A percentile compares a stretch with the other conserved stretches of the same genome.
These are phyloP conservation scores for Terana coerulea DNA, from an alignment of 768 basidiomycete species.

Conservation along the genomic window DNA sequence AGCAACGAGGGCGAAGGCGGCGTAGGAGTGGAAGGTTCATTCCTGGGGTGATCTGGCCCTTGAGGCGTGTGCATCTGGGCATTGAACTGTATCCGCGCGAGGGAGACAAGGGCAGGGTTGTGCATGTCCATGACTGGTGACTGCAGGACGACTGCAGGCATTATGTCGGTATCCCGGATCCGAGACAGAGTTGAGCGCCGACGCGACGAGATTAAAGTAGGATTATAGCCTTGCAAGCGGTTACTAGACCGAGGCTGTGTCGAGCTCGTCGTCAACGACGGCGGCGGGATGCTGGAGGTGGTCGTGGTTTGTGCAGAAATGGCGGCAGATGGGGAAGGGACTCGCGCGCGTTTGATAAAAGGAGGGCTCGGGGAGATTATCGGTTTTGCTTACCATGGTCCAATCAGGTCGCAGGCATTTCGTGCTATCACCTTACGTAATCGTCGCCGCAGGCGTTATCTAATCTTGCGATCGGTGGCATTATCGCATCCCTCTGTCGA, in stretches of 20 bases:
- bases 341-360: constrained; percentile 13
- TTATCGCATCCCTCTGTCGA: too few relatives aligned
- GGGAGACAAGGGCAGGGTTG: constrained; percentile 36
- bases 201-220: background rate
- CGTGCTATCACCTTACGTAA: constrained; percentile 7
- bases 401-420: constrained; percentile 14
- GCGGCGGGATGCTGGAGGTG: constrained; percentile 31
- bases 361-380: constrained; percentile 24
- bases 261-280: constrained; percentile 42
- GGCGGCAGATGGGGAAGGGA: constrained; percentile 47
- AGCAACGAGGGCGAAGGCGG: constrained; percentile 20
- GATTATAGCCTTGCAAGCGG: too few relatives aligned
- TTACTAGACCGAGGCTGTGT: too few relatives aligned
- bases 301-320: constrained; percentile 5
- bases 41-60: constrained; percentile 26
- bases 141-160: constrained; percentile 59
- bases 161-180: constrained; percentile 21
- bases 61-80: constrained; percentile 29
- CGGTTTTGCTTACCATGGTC: constrained; percentile 3
- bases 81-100: constrained; percentile 43
- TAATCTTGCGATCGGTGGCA: too few relatives aligned
- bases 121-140: constrained; percentile 49
- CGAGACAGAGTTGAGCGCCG: constrained; percentile 8
- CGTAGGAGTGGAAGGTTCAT: constrained; percentile 21
- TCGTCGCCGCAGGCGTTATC: constrained; percentile 1